Evolutionary conservation across 169 alveolate genomes (phyloP).

Genomic region (Eimeria tenella): DNA sequence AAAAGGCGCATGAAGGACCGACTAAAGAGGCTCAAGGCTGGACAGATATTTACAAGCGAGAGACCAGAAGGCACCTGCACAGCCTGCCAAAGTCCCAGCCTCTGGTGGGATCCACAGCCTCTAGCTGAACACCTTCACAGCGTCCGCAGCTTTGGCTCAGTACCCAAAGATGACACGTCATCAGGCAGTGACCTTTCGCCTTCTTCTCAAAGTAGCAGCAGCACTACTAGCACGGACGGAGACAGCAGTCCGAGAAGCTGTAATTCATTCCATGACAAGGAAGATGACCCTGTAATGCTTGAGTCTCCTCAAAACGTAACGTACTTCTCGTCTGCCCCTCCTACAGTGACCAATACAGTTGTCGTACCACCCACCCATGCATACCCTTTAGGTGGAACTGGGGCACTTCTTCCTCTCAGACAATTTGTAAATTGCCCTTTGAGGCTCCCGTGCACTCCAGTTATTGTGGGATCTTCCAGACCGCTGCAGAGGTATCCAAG

Average conservation of each 20-base stretch:
- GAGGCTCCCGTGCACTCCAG: background rate
- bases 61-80: slow-evolving; percentile 42
- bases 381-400: background rate
- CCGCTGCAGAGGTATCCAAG: background rate
- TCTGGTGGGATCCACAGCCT: slow-evolving; percentile 50
- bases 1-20: slow-evolving; percentile 13
- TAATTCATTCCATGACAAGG: slow-evolving; percentile 4
- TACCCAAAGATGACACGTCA: slow-evolving; percentile 19
- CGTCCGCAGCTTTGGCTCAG: slow-evolving; percentile 54
- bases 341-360: background rate
- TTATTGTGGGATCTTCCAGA: background rate
- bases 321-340: slow-evolving; percentile 10
- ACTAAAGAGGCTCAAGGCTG: slow-evolving; percentile 32
- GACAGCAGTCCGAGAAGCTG: background rate
- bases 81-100: slow-evolving; percentile 38
- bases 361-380: background rate
- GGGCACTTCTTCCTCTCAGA: background rate
- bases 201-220: slow-evolving; percentile 45
- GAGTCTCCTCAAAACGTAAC: background rate
- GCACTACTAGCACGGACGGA: background rate
- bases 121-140: slow-evolving; percentile 48
- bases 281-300: background rate
- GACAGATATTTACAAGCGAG: slow-evolving; percentile 34
- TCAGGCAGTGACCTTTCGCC: slow-evolving; percentile 35
- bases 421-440: background rate